Conservation (phyloP, 2,329 filamentous ascomycete genomes). For the Colletotrichum cereale region DNA sequence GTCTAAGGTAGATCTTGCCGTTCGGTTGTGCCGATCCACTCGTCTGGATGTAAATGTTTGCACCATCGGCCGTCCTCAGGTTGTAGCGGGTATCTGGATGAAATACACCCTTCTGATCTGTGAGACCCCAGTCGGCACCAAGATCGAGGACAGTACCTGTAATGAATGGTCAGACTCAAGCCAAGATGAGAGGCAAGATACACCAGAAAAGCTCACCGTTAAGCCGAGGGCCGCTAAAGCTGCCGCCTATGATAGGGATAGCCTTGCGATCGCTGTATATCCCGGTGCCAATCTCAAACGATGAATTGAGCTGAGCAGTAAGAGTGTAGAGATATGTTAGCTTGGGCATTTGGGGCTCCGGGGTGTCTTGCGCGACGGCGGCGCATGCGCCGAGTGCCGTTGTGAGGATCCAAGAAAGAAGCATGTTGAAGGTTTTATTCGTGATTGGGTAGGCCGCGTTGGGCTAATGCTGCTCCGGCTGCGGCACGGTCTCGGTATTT, state of each 20-base stretch:
- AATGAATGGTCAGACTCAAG: neutral
- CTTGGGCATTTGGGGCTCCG: neutral
- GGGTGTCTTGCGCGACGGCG: neutral
- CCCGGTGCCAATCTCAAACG: neutral
- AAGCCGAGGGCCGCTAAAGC: conserved; percentile 52
- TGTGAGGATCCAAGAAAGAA: neutral
- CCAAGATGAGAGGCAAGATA: neutral
- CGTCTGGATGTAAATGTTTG: conserved; percentile 53
- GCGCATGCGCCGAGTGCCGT: neutral
- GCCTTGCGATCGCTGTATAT: conserved; percentile 21
- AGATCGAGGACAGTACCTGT: conserved; percentile 4
- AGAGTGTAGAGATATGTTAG: conserved; percentile 9
- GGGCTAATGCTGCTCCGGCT: neutral
- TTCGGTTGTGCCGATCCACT: conserved; percentile 49
- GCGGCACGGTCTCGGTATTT: neutral
- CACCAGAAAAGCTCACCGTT: neutral
- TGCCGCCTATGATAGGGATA: conserved; percentile 52
- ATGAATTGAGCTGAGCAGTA: neutral
- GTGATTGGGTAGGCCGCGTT: neutral
- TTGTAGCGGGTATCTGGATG: conserved; percentile 55
- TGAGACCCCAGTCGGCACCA: conserved; percentile 55
- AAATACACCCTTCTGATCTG: conserved; percentile 51
- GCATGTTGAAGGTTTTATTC: neutral
- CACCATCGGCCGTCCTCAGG: conserved; percentile 54
- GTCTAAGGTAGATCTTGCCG: conserved; percentile 45